Evolutionary conservation across 805 yeast species (phyloP).

Genomic region (Saccharomycopsis schoenii): DNA sequence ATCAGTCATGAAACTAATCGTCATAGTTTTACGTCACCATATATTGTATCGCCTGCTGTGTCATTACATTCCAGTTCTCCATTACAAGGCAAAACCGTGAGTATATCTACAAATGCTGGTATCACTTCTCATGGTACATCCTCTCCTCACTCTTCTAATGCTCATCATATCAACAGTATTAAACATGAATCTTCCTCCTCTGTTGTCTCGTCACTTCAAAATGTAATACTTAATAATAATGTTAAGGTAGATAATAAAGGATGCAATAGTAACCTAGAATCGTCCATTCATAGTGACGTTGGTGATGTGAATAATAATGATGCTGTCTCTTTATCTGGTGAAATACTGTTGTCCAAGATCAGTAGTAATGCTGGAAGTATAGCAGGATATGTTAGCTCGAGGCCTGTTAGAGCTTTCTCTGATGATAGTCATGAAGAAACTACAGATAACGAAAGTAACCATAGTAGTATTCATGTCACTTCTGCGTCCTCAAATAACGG

Average conservation of each 20-base stretch:
- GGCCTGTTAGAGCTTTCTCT: background rate
- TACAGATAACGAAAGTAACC: background rate
- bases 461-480: background rate
- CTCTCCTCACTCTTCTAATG: background rate
- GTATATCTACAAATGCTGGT: background rate
- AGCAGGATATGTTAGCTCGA: background rate
- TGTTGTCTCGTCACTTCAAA: background rate
- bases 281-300: background rate
- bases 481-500: background rate
- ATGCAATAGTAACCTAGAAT: background rate
- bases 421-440: background rate
- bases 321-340: background rate
- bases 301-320: background rate
- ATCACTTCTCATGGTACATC: background rate
- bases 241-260: background rate
- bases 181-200: background rate
- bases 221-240: background rate
- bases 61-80: background rate
- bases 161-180: background rate
- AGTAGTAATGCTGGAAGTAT: background rate
- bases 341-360: background rate
- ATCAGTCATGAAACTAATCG: background rate
- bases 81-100: background rate
- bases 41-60: background rate
- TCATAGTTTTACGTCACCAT: background rate